Evolutionary conservation across 23 red algal genomes (phyloP), one percentile per base, ranked within the genome.

Genomic region (Gracilaria domingensis): DNA sequence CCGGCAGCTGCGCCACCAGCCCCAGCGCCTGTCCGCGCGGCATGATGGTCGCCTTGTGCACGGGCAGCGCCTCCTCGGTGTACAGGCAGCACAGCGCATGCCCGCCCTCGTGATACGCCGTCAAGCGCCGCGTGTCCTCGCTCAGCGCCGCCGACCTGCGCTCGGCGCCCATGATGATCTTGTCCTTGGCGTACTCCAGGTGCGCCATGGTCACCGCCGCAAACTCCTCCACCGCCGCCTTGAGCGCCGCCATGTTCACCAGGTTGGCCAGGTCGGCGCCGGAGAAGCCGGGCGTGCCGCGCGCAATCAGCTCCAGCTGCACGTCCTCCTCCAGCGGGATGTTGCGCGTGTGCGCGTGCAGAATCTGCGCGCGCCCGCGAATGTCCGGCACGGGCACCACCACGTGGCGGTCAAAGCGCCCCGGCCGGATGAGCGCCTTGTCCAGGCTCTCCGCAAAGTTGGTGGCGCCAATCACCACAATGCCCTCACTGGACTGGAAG

Each of bases 111-210:
- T 99, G 97, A 86, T 96, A 96, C 12, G 97, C 97, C 0, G 97
- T 99, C 40, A 95, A 84, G 4, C 66, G 79, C 21, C 97, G 79
- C 29, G 85, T 96, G 12, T 95, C 94, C 51, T 96, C 94, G 6
- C 86, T 93, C 9, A 99, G 79, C 28, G 79, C 85, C 8, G 94
- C 94, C 37, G 94, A 96, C 47, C 80, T 89, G 40, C 97, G 37
- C 81, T 99, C 97, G 9, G 97, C 97, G 1, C 97, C 97, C 97
- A 99, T 99, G 42, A 99, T 66, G 79, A 99, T 99, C 80, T 95
- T 99, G 79, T 99, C 97, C 73, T 99, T 99, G 8, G 97, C 97
- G 77, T 72, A 95, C 87, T 99, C 97, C 35, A 99, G 74, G 86
- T 99, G 94, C 28, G 85, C 66, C 94, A 96, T 96, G 8, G 70